These are phyloP conservation scores for Dothistroma septosporum DNA, from an alignment of 2,329 filamentous ascomycete genomes.

Conservation along the genomic window DNA sequence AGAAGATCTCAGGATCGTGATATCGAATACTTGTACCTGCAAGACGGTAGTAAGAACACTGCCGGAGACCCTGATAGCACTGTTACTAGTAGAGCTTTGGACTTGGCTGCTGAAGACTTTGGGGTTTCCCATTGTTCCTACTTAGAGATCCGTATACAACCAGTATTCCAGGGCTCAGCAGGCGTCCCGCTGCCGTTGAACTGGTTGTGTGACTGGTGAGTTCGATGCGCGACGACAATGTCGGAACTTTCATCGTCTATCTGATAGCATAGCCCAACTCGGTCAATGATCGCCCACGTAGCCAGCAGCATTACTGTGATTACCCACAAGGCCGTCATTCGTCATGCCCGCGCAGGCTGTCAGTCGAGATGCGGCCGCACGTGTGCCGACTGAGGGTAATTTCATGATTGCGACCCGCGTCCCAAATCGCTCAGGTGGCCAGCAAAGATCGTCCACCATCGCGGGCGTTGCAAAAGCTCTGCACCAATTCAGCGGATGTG, in stretches of 20 bases:
- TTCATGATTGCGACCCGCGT: neutral
- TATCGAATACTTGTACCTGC: constrained; percentile 1
- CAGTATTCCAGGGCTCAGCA: neutral
- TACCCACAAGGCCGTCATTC: neutral
- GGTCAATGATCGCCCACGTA: neutral
- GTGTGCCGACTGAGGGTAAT: neutral
- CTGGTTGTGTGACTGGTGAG: neutral
- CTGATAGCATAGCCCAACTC: neutral
- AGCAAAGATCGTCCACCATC: neutral
- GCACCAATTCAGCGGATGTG: neutral
- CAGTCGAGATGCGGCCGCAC: neutral
- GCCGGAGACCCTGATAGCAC: constrained; percentile 59
- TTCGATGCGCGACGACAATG: neutral
- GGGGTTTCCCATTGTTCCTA: constrained; percentile 18
- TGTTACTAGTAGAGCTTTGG: constrained; percentile 52
- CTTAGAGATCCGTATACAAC: neutral
- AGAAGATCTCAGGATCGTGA: neutral
- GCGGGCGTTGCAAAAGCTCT: neutral
- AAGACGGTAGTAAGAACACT: constrained; percentile 62
- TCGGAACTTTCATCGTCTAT: neutral
- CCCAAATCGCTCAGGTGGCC: neutral
- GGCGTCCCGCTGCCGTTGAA: neutral
- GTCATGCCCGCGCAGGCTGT: neutral
- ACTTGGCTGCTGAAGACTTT: constrained; percentile 12
- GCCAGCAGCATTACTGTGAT: neutral